A percentile compares a stretch with the other conserved stretches of the same genome.
Evolutionary conservation across 306 rosid species (phyloP).

Genomic region (Erythrophleum fordii): DNA sequence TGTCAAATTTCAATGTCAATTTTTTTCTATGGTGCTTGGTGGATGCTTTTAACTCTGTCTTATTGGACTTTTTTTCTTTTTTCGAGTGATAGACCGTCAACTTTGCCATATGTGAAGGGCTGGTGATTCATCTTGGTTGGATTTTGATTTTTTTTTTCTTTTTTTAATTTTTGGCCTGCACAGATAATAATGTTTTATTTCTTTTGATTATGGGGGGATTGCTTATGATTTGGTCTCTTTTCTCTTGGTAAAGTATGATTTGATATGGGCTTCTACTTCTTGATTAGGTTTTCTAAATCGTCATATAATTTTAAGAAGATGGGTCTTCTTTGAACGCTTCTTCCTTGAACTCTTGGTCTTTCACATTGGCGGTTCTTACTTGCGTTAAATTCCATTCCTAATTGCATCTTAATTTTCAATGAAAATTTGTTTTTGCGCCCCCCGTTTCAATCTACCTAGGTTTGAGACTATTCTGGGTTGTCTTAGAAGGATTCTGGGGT

Average conservation of each 20-base stretch:
- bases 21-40: constrained; percentile 25
- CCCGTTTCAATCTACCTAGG: not conserved
- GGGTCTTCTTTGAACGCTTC: not conserved
- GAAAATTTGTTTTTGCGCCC: not conserved
- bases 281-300: not conserved
- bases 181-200: not conserved
- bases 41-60: constrained; percentile 21
- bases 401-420: not conserved
- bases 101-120: not conserved
- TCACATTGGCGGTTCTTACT: not conserved
- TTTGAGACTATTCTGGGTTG: not conserved
- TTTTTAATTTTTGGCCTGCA: not conserved
- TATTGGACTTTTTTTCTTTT: not conserved
- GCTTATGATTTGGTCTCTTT: not conserved
- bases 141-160: constrained; percentile 3
- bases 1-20: constrained; percentile 17
- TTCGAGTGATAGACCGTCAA: not conserved
- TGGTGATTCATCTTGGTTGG: not conserved
- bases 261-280: constrained; percentile 3
- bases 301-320: not conserved
- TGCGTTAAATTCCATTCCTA: not conserved
- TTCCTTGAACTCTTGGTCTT: not conserved
- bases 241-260: constrained; percentile 4
- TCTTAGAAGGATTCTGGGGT: not conserved
- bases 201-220: not conserved